phyloP scores from a whole-genome alignment of 1,284 basidiomycete species.

The Ceratobasidium sp. region DNA sequence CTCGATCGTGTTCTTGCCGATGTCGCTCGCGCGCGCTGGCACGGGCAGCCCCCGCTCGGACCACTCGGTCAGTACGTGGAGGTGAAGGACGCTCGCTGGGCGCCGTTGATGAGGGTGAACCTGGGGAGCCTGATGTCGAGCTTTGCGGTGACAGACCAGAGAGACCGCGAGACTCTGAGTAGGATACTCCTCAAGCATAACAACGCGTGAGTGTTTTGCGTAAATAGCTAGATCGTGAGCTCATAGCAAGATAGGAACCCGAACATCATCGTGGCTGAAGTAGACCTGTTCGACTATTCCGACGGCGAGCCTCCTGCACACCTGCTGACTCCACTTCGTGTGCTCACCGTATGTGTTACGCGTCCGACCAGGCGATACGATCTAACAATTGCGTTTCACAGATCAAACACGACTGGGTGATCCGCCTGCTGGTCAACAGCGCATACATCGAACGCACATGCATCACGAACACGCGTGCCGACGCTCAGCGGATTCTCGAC shows the following conservation, averaged over 20 bases:
- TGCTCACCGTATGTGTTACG: conserved; percentile 75
- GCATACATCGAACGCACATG: conserved; percentile 79
- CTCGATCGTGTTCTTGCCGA: conserved; percentile 68
- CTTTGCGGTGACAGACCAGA: conserved; percentile 83
- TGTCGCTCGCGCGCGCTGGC: conserved; percentile 74
- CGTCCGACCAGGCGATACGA: not conserved
- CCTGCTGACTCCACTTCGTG: conserved; percentile 83
- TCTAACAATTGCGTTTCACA: conserved; percentile 56
- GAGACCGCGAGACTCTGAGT: conserved; percentile 76
- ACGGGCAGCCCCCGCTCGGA: conserved; percentile 82
- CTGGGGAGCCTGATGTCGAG: conserved; percentile 75
- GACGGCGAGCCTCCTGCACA: conserved; percentile 68
- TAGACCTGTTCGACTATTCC: conserved; percentile 83
- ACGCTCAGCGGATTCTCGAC: conserved; percentile 71
- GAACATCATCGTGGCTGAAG: conserved; percentile 74
- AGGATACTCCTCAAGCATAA: conserved; percentile 66
- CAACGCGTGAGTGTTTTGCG: conserved; percentile 69
- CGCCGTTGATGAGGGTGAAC: conserved; percentile 73
- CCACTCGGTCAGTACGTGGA: conserved; percentile 88
- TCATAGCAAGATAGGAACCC: conserved; percentile 56
- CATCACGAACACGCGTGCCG: conserved; percentile 72
- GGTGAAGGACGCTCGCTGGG: conserved; percentile 81
- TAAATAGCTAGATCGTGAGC: conserved; percentile 45
- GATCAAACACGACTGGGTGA: conserved; percentile 82
- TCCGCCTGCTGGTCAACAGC: conserved; percentile 86